phyloP scores from a whole-genome alignment of 75 land plant species.

The Chamaecyparis obtusa region DNA sequence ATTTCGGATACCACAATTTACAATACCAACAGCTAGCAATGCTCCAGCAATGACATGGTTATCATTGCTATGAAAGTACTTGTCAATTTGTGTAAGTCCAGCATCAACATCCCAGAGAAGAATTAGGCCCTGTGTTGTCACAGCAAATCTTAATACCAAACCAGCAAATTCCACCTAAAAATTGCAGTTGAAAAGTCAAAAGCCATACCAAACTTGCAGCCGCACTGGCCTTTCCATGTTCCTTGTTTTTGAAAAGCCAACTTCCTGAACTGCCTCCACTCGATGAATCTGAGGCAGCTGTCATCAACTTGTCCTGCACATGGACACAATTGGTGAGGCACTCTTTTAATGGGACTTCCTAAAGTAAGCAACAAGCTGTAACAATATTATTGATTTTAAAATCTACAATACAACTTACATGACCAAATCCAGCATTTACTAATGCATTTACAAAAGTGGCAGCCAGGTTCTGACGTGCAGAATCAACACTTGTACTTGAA shows the following conservation, averaged over 20 bases:
- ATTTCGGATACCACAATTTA: constrained; percentile 83
- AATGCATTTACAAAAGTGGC: constrained; percentile 99
- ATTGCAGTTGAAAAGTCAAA: background rate
- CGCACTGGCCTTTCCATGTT: constrained; percentile 97
- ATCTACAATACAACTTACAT: constrained; percentile 39
- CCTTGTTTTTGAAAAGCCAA: constrained; percentile 98
- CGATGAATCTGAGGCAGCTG: constrained; percentile 67
- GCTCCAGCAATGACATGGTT: constrained; percentile 92
- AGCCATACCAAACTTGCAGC: constrained; percentile 90
- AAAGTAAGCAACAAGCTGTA: background rate
- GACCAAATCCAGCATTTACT: constrained; percentile 99
- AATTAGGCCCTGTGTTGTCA: constrained; percentile 76
- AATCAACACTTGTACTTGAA: constrained; percentile 90
- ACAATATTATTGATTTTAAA: background rate
- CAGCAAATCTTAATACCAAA: constrained; percentile 1
- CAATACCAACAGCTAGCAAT: constrained; percentile 89
- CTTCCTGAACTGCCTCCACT: constrained; percentile 61
- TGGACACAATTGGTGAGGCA: background rate
- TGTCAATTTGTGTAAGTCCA: constrained; percentile 92
- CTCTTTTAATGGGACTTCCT: background rate
- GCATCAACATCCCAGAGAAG: constrained; percentile 92
- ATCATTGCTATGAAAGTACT: constrained; percentile 85
- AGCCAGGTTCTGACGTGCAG: constrained; percentile 95
- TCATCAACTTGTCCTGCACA: constrained; percentile 95
- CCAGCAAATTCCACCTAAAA: background rate